Base-by-base conservation (phyloP, 2,329 filamentous ascomycete genomes). In the Sporothrix brasiliensis region DNA sequence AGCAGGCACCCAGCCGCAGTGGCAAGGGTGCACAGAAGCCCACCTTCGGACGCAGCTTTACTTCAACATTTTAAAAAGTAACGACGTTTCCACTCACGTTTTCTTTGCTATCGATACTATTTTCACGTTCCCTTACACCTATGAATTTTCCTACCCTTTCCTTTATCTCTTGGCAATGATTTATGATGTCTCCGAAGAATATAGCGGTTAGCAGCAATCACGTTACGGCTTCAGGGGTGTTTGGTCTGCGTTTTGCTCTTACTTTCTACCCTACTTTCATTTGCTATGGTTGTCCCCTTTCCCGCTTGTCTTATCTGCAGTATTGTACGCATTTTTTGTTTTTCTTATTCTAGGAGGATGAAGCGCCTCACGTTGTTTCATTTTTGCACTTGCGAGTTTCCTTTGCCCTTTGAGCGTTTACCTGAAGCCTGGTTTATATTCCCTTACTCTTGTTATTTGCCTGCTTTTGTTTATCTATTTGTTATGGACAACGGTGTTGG, bases 1-100 rank as follows among this genome's bases (percentile, higher is more conserved):
- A 68, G 44, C 70, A 69, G 14, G 68, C 50, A 34, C 68, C 41
- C 13, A 19, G 10, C 44, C 63, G 58, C 13, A 67, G 49, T 41
- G 70, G 60, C 2, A 34, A 49, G 41, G 68, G 70, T 3, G 19
- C 72, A n/a, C 76, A 78, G 24, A 83, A 81, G 75, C 79, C 80
- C 41, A 70, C 72, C 39, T 73, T 82, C n/a, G 79, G 79, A 49
- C 79, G 79, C 69, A 82, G 79, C 73, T 80, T 76, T 72, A 80
- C 78, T 27, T 78, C 78, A 58, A 75, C 75, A 50, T 80, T 82
- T 72, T 82, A 76, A 52, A 27, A n/a, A 11, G 6, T 19, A 30
- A 39, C 13, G 14, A 2, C 39, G 39, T 52, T 49, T 66, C 5
- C 41, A 6, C 56, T 49, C 54, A 4, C n/a, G 54, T 66, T 66